Evolutionary conservation across 2,329 filamentous ascomycete species (phyloP), one percentile per base, ranked within the genome.

Genomic region (Verticillium nonalfalfae): DNA sequence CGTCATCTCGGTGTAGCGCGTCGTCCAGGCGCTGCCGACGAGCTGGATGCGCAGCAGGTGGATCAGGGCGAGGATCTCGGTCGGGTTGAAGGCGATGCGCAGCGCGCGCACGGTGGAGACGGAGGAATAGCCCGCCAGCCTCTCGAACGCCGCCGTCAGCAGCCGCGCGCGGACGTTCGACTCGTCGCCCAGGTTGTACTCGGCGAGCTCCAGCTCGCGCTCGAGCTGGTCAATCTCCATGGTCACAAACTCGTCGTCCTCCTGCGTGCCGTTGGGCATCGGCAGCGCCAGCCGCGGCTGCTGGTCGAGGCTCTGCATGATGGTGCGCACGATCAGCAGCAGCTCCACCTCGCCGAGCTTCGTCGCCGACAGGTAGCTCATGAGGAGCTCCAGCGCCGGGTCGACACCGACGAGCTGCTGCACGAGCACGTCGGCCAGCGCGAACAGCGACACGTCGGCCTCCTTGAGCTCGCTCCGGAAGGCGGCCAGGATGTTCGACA

Each of bases 1-100:
- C 15, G 82, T 81, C 11, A 77, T 74, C 67, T 90, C 88, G 40
- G 90, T 75, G 72, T 93, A 92, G 26, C 85, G 81, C 18, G 86
- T 84, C 0, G 89, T 91, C 90, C 90, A 94, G 36, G 88, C 87
- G 61, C 90, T 90, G 65, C 87, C 85, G 59, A 87, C 85, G 56
- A 94, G 80, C 74, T 93, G 89, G 65, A 89, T 81, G 61, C 90
- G 86, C 35, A 94, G 79, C 6, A 93, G 79, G 66, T 89, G 84
- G 67, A 93, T 88, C 59, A 94, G 81, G 39, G 87, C 86, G 11
- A 91, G 78, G 31, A 90, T 85, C 66, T 93, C 88, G 65, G 88
- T 82, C 2, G 85, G 86, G 57, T 83, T 81, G 63, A 91, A 84
- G 34, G 82, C 82, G 11, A 80, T 78, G 50, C 88, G 86, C 55